Percentiles rank a stretch among this genome's conserved stretches.
phyloP scores from a whole-genome alignment of 208 protist species.

The Trypanosoma avium region DNA sequence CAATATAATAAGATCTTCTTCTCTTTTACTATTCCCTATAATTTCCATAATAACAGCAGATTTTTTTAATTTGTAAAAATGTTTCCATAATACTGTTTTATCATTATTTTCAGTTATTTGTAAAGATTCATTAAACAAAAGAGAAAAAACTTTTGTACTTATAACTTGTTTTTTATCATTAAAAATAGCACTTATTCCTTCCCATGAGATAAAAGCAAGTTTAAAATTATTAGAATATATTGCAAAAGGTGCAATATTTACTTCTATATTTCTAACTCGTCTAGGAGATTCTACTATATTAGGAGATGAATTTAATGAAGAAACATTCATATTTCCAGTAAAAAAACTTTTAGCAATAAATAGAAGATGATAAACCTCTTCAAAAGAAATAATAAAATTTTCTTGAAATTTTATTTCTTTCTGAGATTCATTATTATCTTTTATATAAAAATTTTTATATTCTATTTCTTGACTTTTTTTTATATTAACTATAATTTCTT shows the following conservation, averaged over 20 bases:
- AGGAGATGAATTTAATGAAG: neutral
- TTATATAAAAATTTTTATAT: neutral
- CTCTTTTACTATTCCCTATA: conserved; percentile 1
- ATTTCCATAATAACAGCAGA: conserved; percentile 9
- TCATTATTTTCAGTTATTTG: neutral
- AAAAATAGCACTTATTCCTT: conserved; percentile 25
- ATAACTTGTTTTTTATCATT: conserved; percentile 1
- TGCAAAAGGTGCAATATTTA: conserved; percentile 39
- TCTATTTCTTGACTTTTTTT: neutral
- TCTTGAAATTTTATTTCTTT: neutral
- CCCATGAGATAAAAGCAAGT: conserved; percentile 44
- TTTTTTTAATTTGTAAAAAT: neutral
- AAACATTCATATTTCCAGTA: too few species aligned
- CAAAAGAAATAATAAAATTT: conserved; percentile 11
- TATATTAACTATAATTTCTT: neutral
- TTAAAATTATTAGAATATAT: conserved; percentile 36
- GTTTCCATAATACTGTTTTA: neutral
- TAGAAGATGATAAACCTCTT: conserved; percentile 18
- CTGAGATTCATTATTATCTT: neutral
- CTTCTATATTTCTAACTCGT: conserved; percentile 7
- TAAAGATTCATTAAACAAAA: conserved; percentile 15
- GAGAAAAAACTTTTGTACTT: neutral
- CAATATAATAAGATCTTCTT: conserved; percentile 1
- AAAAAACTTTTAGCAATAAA: conserved; percentile 6
- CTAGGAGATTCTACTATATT: neutral